Evolutionary conservation across 768 basidiomycete species (phyloP), one percentile per base, ranked within the genome.

Genomic region (Tulasnella sp.): DNA sequence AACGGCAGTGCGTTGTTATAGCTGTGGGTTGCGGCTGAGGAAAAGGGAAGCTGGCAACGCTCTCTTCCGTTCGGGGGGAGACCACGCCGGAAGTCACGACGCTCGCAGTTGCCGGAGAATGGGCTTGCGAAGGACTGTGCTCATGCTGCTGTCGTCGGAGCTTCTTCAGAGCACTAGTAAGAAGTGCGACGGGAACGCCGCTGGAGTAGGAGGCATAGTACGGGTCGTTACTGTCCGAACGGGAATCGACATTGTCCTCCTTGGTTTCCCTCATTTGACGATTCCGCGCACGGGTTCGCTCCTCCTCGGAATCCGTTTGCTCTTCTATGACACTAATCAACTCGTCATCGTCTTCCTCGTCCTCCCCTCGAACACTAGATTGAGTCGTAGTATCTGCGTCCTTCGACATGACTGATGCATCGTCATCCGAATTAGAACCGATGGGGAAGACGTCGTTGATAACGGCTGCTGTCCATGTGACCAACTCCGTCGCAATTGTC

Each of bases 271-370:
- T 34, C 29, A 17, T 14, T 58, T 40, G 45, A 7, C 73, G 37
- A 31, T 58, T 40, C 29, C 54, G 49, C 12, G 45, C 72, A 14
- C 40, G 45, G 15, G 45, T 39, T 74, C 25, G 34, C 17, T 72
- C 78, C 68, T 64, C 77, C 45, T 76, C 77, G 1, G 58, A 64
- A 36, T 77, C 77, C 11, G 77, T 72, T 29, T 78, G 54, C 22
- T 78, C 78, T 42, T 78, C 78, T 31, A 67, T 49, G 8, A 78
- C 78, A 37, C 52, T 45, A 15, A 78, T 73, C n/a, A 78, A 29
- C 69, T 78, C 78, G 58, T 78, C 78, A 8, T 76, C 77, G 42
- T 77, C 77, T 25, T 77, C 75, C 25, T 76, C 77, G 36, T 52
- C 42, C 22, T 70, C 75, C 14, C 39, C 69, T 29, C 58, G 58